Evolutionary conservation across 176 grass and related monocot species (phyloP).

Genomic region (Musa beccarii): DNA sequence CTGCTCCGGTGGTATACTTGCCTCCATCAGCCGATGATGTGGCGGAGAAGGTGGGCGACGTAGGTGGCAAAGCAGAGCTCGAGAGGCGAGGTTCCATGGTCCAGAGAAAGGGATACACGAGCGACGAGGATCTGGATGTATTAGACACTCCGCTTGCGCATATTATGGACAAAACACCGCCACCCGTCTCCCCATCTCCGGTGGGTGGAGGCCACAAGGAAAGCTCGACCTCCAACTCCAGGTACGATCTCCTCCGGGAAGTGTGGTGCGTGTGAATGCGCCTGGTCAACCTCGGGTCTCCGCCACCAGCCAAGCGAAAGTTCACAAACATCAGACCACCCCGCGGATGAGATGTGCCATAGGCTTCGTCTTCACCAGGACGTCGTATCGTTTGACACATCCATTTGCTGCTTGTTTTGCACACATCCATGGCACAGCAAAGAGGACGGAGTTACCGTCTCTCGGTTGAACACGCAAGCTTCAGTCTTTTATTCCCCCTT

Average conservation of each 20-base stretch:
- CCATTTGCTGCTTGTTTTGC: too few species aligned
- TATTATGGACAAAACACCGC: slow-evolving; percentile 42
- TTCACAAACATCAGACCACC: neutral
- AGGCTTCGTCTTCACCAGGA: too few species aligned
- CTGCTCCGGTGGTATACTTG: slow-evolving; percentile 44
- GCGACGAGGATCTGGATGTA: slow-evolving; percentile 69
- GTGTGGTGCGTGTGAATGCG: slow-evolving; percentile 34
- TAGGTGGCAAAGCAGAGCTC: neutral
- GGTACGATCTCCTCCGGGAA: slow-evolving; percentile 57
- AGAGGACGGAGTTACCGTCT: too few species aligned
- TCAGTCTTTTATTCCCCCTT: too few species aligned
- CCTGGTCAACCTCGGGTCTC: neutral
- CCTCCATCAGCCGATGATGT: slow-evolving; percentile 36
- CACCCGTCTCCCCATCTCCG: slow-evolving; percentile 34
- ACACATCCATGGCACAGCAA: too few species aligned
- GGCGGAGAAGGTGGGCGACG: slow-evolving; percentile 32
- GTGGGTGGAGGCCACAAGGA: slow-evolving; percentile 12
- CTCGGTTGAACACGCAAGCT: too few species aligned
- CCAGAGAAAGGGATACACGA: slow-evolving; percentile 59
- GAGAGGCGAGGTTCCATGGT: slow-evolving; percentile 39
- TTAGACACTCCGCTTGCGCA: slow-evolving; percentile 43
- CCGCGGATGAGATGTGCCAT: too few species aligned
- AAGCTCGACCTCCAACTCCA: slow-evolving; percentile 27
- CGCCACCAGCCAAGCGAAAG: neutral
- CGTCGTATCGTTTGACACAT: too few species aligned